Evolutionary conservation across 2,329 filamentous ascomycete genomes (phyloP).

Genomic region (Lachnellula occidentalis): DNA sequence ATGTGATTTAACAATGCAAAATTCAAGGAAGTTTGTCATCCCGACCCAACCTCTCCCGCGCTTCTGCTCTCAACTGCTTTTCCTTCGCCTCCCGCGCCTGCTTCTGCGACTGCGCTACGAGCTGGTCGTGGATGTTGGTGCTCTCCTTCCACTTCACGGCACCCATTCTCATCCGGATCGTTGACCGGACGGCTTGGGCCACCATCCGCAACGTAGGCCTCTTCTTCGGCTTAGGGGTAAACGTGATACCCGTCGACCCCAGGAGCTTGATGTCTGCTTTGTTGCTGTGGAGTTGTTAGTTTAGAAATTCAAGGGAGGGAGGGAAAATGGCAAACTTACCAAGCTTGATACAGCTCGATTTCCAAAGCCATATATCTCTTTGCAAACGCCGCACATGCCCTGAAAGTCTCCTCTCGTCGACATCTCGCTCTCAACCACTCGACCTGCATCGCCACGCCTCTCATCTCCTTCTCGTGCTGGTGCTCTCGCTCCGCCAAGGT

Average conservation of each 20-base stretch:
- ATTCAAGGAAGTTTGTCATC: background rate
- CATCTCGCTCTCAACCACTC: constrained; percentile 81
- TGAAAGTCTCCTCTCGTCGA: constrained; percentile 73
- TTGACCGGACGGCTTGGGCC: constrained; percentile 43
- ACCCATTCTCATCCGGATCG: constrained; percentile 44
- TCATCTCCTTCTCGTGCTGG: constrained; percentile 68
- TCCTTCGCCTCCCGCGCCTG: constrained; percentile 15
- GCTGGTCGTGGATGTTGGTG: constrained; percentile 38
- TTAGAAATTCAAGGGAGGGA: constrained; percentile 12
- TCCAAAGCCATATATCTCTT: constrained; percentile 79
- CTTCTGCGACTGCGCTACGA: constrained; percentile 25
- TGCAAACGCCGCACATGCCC: constrained; percentile 75
- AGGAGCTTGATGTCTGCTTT: constrained; percentile 84
- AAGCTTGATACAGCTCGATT: constrained; percentile 79
- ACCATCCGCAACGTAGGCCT: constrained; percentile 39
- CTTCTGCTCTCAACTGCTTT: background rate
- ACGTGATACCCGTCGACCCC: constrained; percentile 67
- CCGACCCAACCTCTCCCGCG: background rate
- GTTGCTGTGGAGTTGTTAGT: constrained; percentile 57
- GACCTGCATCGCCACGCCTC: constrained; percentile 82
- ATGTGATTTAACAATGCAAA: background rate
- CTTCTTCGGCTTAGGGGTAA: constrained; percentile 11
- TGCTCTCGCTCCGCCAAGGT: constrained; percentile 44
- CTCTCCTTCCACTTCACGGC: constrained; percentile 44
- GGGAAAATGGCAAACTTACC: constrained; percentile 55